A percentile compares a stretch with the other conserved stretches of the same genome.
These are phyloP conservation scores for Diaporthe sp. DNA, from an alignment of 2,329 filamentous ascomycete species.

Conservation along the genomic window DNA sequence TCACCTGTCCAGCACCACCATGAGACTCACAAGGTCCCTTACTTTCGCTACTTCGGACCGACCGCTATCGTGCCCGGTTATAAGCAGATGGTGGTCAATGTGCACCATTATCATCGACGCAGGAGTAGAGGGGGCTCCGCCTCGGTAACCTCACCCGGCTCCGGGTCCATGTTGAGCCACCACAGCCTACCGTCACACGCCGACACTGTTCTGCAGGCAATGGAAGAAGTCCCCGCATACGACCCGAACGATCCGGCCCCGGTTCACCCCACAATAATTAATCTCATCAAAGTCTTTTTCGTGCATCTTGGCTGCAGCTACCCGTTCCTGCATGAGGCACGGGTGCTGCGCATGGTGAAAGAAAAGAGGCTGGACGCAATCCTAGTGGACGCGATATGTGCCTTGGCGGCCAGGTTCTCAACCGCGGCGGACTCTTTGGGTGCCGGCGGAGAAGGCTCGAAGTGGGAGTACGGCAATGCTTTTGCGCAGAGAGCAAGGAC, in stretches of 20 bases:
- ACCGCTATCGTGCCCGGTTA: constrained; percentile 93
- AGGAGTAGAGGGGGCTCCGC: constrained; percentile 71
- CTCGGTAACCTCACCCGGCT: constrained; percentile 63
- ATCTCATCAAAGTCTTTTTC: constrained; percentile 86
- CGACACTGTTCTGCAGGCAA: constrained; percentile 57
- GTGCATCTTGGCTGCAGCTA: constrained; percentile 86
- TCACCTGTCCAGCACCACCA: constrained; percentile 64
- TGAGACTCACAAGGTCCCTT: constrained; percentile 79
- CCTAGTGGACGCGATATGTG: constrained; percentile 87
- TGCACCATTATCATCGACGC: constrained; percentile 75
- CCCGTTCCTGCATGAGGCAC: constrained; percentile 81
- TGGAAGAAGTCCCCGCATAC: constrained; percentile 78
- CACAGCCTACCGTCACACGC: constrained; percentile 53
- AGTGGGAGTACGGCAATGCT: constrained; percentile 79
- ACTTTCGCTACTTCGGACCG: constrained; percentile 91
- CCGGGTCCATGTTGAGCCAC: constrained; percentile 51
- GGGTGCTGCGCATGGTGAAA: constrained; percentile 81
- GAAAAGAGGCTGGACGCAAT: constrained; percentile 88
- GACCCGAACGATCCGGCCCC: constrained; percentile 78
- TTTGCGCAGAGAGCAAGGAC: constrained; percentile 87
- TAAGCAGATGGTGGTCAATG: constrained; percentile 86
- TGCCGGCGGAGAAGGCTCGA: constrained; percentile 62
- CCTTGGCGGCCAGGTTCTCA: constrained; percentile 85
- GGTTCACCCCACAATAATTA: constrained; percentile 80
- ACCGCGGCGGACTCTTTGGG: constrained; percentile 66